Conservation (phyloP, 164 flowering plant genomes). For the Saururus chinensis region DNA sequence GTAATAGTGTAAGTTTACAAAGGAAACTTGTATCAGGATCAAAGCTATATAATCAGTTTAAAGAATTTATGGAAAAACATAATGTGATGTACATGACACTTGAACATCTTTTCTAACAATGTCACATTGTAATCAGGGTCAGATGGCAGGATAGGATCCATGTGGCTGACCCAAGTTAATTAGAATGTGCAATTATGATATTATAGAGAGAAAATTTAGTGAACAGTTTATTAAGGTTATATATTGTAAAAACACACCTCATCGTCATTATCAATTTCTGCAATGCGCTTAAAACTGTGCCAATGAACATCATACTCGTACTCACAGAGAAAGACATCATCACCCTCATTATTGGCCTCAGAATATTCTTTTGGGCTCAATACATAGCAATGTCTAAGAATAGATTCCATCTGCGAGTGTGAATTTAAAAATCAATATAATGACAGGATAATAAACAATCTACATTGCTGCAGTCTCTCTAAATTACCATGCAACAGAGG, state of each 20-base stretch:
- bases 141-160: too few species aligned
- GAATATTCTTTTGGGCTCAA: slow-evolving; percentile 71
- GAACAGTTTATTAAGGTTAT: too few species aligned
- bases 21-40: neutral
- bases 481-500: neutral
- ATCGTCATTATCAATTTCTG: slow-evolving; percentile 48
- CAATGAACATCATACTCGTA: slow-evolving; percentile 84
- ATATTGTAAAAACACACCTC: slow-evolving; percentile 30
- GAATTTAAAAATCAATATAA: neutral
- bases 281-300: slow-evolving; percentile 87
- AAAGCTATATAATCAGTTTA: too few species aligned
- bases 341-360: slow-evolving; percentile 69
- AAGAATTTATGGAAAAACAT: neutral
- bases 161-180: neutral
- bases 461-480: neutral
- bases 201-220: too few species aligned
- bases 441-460: neutral
- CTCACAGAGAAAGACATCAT: slow-evolving; percentile 88
- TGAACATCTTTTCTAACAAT: too few species aligned
- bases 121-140: too few species aligned
- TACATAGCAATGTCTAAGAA: slow-evolving; percentile 68
- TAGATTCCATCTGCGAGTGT: slow-evolving; percentile 60
- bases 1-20: neutral
- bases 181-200: neutral
- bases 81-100: neutral